Conservation (phyloP, 768 basidiomycete genomes). For the Naganishia randhawae region DNA sequence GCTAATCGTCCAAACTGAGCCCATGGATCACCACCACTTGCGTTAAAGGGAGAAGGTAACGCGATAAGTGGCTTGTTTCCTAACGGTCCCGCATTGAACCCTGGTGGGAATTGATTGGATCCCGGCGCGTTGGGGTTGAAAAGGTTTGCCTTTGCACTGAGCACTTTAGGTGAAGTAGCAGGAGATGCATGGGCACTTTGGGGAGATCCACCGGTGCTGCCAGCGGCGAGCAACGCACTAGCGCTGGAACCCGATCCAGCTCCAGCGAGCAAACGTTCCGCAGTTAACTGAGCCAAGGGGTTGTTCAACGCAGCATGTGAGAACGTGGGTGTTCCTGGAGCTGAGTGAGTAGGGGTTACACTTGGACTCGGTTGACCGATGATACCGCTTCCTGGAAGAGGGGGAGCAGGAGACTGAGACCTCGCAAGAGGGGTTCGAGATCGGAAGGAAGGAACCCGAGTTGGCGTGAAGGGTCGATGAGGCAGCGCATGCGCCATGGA, state of each 20-base stretch:
- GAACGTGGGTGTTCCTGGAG: conserved; percentile 65
- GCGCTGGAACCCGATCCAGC: conserved; percentile 24
- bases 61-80: conserved; percentile 75
- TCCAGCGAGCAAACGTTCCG: conserved; percentile 5
- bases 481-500: conserved; percentile 61
- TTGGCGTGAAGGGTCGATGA: conserved; percentile 60
- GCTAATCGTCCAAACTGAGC: conserved; percentile 35
- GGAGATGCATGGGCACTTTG: conserved; percentile 57
- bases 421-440: conserved; percentile 43
- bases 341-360: conserved; percentile 19
- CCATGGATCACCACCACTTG: conserved; percentile 25
- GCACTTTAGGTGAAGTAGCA: conserved; percentile 72
- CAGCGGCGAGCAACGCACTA: conserved; percentile 1
- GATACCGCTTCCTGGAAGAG: conserved; percentile 19
- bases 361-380: conserved; percentile 29
- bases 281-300: conserved; percentile 4
- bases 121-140: conserved; percentile 52
- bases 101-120: not conserved
- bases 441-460: conserved; percentile 48
- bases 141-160: conserved; percentile 75
- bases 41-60: conserved; percentile 3
- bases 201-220: conserved; percentile 28
- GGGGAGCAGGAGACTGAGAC: conserved; percentile 43
- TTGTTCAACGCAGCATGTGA: conserved; percentile 1
- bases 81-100: conserved; percentile 55